Conservation (phyloP, 805 yeast genomes). For the Diddensiella santjacobensis region DNA sequence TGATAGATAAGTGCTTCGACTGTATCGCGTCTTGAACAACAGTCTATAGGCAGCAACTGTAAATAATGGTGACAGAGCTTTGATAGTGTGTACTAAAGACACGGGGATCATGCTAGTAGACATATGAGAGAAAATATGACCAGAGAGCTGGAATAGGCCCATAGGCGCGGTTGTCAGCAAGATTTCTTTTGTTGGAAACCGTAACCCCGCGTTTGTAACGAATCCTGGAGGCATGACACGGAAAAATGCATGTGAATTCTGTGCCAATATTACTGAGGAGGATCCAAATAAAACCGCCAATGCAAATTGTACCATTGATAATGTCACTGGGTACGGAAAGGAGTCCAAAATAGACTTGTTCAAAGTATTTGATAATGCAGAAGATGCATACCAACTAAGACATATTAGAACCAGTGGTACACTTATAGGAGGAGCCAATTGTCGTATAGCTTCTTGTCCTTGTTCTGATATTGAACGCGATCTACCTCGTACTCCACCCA, state of each 20-base stretch:
- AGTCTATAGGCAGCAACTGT: slow-evolving; percentile 78
- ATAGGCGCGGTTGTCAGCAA: slow-evolving; percentile 66
- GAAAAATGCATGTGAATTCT: slow-evolving; percentile 29
- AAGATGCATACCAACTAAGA: slow-evolving; percentile 70
- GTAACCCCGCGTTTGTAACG: slow-evolving; percentile 27
- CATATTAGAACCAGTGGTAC: slow-evolving; percentile 56
- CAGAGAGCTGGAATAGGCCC: slow-evolving; percentile 91
- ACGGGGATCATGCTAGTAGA: slow-evolving; percentile 92
- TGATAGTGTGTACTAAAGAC: slow-evolving; percentile 90
- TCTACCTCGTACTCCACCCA: slow-evolving; percentile 12
- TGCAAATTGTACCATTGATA: slow-evolving; percentile 83
- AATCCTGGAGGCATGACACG: slow-evolving; percentile 36
- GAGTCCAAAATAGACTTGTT: slow-evolving; percentile 69
- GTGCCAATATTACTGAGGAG: slow-evolving; percentile 39
- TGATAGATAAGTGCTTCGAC: slow-evolving; percentile 66
- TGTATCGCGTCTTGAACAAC: slow-evolving; percentile 56
- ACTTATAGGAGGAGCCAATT: slow-evolving; percentile 41
- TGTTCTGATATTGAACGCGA: slow-evolving; percentile 25
- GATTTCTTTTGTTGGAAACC: slow-evolving; percentile 29
- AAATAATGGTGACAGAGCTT: slow-evolving; percentile 84
- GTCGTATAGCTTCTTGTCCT: slow-evolving; percentile 35
- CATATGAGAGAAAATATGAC: slow-evolving; percentile 86
- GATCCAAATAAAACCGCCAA: slow-evolving; percentile 64
- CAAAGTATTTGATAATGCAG: slow-evolving; percentile 77
- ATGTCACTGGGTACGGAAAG: slow-evolving; percentile 78